Percentiles rank a stretch among this genome's conserved stretches.
phyloP scores from a whole-genome alignment of 495 filamentous ascomycete species.

The Penicillium diatomitis region DNA sequence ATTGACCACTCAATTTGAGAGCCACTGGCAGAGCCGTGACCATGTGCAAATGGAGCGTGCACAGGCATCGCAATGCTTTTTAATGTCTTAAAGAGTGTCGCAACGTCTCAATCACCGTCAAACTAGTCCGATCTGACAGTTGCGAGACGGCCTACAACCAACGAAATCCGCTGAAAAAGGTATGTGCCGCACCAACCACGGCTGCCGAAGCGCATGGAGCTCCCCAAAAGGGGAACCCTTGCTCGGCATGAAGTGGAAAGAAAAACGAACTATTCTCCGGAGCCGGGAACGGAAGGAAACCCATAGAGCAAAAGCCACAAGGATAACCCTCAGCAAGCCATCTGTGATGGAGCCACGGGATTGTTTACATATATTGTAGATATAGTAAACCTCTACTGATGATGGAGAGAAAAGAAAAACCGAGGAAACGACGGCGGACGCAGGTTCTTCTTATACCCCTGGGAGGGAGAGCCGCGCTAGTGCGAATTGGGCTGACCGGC shows the following conservation, averaged over 20 bases:
- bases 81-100: no score
- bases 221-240: conserved; percentile 39
- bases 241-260: conserved; percentile 40
- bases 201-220: conserved; percentile 37
- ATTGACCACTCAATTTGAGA: no score
- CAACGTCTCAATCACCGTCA: no score
- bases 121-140: no score
- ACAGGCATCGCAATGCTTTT: no score
- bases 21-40: no score
- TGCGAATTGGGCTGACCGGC: conserved; percentile 13
- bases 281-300: conserved; percentile 44
- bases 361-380: conserved; percentile 30
- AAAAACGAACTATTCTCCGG: conserved; percentile 32
- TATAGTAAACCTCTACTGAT: conserved; percentile 45
- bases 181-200: conserved; percentile 41
- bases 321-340: conserved; percentile 45
- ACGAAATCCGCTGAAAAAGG: conserved; percentile 14
- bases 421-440: conserved; percentile 8
- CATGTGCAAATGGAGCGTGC: no score
- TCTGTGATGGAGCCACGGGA: conserved; percentile 33
- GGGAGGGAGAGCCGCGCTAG: conserved; percentile 14
- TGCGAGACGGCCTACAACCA: neutral
- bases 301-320: conserved; percentile 31
- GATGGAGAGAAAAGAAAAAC: conserved; percentile 37
- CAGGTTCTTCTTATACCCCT: conserved; percentile 17